phyloP scores from a whole-genome alignment of 1,284 basidiomycete genomes.

The Hymenochaete sp. region DNA sequence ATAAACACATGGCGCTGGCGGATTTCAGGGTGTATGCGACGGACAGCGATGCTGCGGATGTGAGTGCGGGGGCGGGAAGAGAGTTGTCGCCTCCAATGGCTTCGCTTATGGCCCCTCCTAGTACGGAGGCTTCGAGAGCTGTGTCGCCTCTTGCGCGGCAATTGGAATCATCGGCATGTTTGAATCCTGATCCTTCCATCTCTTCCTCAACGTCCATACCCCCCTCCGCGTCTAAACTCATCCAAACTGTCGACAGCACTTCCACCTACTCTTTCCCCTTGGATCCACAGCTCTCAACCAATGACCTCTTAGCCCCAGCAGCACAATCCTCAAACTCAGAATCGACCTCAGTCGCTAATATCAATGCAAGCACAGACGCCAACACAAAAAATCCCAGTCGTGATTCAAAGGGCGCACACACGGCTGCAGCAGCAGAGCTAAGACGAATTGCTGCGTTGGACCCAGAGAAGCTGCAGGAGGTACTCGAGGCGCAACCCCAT shows the following conservation, averaged over 20 bases:
- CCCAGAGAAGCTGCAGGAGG: conserved; percentile 3
- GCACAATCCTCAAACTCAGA: neutral
- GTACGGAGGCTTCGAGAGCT: too few relatives aligned
- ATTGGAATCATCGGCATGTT: too few relatives aligned
- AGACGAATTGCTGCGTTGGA: conserved; percentile 8
- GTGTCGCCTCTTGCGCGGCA: too few relatives aligned
- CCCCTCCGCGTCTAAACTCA: neutral
- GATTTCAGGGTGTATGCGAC: too few relatives aligned
- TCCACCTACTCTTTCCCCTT: neutral
- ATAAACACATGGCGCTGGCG: too few relatives aligned
- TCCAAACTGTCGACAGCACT: neutral
- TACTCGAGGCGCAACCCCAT: conserved; percentile 5
- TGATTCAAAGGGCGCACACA: neutral
- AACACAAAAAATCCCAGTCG: neutral
- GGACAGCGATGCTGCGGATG: too few relatives aligned
- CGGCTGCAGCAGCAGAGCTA: conserved; percentile 5
- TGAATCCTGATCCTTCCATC: too few relatives aligned
- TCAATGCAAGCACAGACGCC: neutral
- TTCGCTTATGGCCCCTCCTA: too few relatives aligned
- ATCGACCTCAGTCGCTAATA: neutral
- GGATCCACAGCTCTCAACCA: neutral
- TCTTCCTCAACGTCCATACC: neutral
- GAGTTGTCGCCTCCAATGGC: too few relatives aligned
- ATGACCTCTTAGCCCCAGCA: neutral
- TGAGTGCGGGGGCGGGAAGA: too few relatives aligned